Conservation (phyloP, 2,329 filamentous ascomycete species). For the Calonectria pteridis region DNA sequence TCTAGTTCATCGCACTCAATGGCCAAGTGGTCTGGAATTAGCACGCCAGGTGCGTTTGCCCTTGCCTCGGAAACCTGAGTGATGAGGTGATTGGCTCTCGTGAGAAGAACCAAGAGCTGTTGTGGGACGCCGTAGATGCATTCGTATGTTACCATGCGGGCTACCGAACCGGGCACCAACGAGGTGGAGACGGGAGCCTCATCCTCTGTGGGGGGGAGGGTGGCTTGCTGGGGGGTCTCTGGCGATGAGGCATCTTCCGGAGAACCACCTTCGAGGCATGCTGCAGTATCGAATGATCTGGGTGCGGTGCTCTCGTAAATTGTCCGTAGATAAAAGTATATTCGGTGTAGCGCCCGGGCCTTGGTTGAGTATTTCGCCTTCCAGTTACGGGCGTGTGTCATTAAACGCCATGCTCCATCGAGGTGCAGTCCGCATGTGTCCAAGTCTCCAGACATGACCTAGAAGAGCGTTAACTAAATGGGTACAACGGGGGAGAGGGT, state of each 20-base stretch:
- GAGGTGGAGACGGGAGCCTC: neutral
- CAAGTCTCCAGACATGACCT: conserved; percentile 45
- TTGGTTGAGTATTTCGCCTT: conserved; percentile 37
- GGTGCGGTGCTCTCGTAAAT: conserved; percentile 42
- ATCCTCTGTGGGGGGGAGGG: conserved; percentile 6
- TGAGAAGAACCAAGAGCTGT: conserved; percentile 15
- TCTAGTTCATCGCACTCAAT: conserved; percentile 24
- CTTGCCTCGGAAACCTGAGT: neutral
- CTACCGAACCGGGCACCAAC: conserved; percentile 3
- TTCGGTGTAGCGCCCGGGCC: conserved; percentile 38
- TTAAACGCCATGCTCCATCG: conserved; percentile 36
- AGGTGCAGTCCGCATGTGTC: conserved; percentile 41
- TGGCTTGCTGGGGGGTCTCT: neutral
- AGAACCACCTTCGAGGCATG: neutral
- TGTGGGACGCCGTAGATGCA: conserved; percentile 23
- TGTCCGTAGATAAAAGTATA: conserved; percentile 42
- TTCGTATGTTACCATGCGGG: conserved; percentile 24
- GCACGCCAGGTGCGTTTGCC: neutral
- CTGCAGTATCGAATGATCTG: neutral
- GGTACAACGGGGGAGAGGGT: neutral
- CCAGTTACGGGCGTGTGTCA: conserved; percentile 31
- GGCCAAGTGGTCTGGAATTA: conserved; percentile 19
- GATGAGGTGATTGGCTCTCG: conserved; percentile 15
- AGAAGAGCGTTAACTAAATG: neutral
- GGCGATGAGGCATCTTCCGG: neutral